Conservation (phyloP, 768 basidiomycete genomes). For the Lyophyllum semitale region DNA sequence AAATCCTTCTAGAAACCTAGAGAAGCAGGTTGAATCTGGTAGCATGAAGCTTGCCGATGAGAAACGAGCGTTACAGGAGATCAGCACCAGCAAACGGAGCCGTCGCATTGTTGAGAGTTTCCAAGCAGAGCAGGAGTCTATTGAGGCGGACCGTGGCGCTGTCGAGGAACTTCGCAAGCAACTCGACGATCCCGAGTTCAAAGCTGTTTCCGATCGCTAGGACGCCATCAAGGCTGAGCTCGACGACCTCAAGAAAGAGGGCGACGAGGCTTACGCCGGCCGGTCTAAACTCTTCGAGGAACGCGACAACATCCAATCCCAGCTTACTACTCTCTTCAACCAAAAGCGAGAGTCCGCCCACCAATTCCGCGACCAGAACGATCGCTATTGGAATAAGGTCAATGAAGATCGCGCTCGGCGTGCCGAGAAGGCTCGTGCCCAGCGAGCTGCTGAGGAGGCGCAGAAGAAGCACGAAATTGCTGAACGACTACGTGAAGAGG, state of each 20-base stretch:
- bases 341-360: slow-evolving; percentile 76
- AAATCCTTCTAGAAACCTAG: slow-evolving; percentile 59
- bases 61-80: slow-evolving; percentile 92
- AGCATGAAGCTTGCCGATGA: slow-evolving; percentile 92
- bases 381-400: slow-evolving; percentile 80
- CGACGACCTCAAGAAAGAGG: slow-evolving; percentile 82
- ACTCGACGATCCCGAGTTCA: slow-evolving; percentile 88
- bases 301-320: slow-evolving; percentile 69
- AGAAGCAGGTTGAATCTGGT: slow-evolving; percentile 92
- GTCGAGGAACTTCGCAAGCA: slow-evolving; percentile 82
- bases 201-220: slow-evolving; percentile 78
- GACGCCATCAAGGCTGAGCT: slow-evolving; percentile 84
- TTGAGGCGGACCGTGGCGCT: slow-evolving; percentile 73
- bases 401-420: slow-evolving; percentile 87
- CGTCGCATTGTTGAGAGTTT: slow-evolving; percentile 81
- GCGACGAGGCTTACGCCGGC: slow-evolving; percentile 80
- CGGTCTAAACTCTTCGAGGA: slow-evolving; percentile 86
- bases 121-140: slow-evolving; percentile 74
- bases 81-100: slow-evolving; percentile 68
- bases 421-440: slow-evolving; percentile 73
- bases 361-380: slow-evolving; percentile 79
- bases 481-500: slow-evolving; percentile 86
- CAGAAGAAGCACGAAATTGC: slow-evolving; percentile 80
- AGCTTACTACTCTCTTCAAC: slow-evolving; percentile 70
- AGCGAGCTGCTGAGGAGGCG: slow-evolving; percentile 76